Evolutionary conservation across 2,329 filamentous ascomycete genomes (phyloP).

Genomic region (Dothideomycetes sp.): DNA sequence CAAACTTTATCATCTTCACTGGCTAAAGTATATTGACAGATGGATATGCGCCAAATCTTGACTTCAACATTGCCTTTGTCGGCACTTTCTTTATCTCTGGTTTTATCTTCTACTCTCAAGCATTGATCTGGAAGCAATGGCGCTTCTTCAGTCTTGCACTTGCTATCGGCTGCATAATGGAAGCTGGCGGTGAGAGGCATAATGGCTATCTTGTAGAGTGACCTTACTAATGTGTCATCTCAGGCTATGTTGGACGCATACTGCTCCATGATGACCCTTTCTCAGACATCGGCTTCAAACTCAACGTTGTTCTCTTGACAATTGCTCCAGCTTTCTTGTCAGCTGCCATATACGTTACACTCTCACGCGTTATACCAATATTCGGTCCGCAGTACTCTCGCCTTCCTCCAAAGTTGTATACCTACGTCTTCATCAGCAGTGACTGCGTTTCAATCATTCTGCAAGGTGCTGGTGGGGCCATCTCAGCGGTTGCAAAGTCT

Average conservation of each 20-base stretch:
- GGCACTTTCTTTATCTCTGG: conserved; percentile 22
- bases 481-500: conserved; percentile 39
- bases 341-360: conserved; percentile 44
- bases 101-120: conserved; percentile 21
- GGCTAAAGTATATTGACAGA: too few relatives aligned
- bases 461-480: conserved; percentile 46
- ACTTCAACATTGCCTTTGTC: conserved; percentile 28
- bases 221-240: too few relatives aligned
- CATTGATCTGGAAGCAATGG: conserved; percentile 21
- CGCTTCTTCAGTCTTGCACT: too few relatives aligned
- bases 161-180: too few relatives aligned
- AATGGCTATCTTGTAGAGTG: too few relatives aligned
- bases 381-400: conserved; percentile 29
- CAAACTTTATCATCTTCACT: too few relatives aligned
- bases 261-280: conserved; percentile 44
- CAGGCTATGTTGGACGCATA: conserved; percentile 47
- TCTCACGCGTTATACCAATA: conserved; percentile 44
- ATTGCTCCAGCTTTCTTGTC: conserved; percentile 46
- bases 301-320: conserved; percentile 42
- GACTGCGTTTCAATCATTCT: conserved; percentile 44
- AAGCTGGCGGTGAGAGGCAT: too few relatives aligned
- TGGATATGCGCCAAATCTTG: conserved; percentile 26
- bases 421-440: conserved; percentile 45
- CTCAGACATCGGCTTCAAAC: conserved; percentile 3
- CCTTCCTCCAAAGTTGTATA: conserved; percentile 21